Evolutionary conservation across 768 basidiomycete genomes (phyloP).

Genomic region (Amanita fuliginea): DNA sequence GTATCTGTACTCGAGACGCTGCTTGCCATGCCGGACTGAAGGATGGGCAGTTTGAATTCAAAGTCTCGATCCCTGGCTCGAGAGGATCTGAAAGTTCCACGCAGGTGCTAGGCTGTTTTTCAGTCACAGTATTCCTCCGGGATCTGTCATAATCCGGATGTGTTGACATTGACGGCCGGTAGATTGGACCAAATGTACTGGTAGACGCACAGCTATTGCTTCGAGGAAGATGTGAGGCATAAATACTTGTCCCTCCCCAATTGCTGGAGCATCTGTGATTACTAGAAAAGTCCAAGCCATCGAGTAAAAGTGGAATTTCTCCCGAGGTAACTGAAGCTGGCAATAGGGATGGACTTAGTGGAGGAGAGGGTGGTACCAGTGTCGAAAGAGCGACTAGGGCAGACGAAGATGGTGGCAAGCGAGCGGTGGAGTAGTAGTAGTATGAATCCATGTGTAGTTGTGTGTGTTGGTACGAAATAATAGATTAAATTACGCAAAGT

Average conservation of each 20-base stretch:
- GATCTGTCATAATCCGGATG: neutral
- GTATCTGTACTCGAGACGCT: neutral
- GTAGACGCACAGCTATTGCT: slow-evolving; percentile 8
- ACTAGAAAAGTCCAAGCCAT: slow-evolving; percentile 15
- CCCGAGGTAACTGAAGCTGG: slow-evolving; percentile 28
- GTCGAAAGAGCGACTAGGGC: slow-evolving; percentile 26
- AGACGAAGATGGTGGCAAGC: slow-evolving; percentile 28
- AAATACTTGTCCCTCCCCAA: slow-evolving; percentile 4
- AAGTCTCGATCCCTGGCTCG: neutral
- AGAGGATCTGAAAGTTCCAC: neutral
- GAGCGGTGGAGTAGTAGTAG: slow-evolving; percentile 10
- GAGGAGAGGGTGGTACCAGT: slow-evolving; percentile 34
- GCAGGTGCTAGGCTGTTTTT: neutral
- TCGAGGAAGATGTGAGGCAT: neutral
- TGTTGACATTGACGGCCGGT: slow-evolving; percentile 7
- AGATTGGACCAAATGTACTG: slow-evolving; percentile 18
- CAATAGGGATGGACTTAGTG: slow-evolving; percentile 27
- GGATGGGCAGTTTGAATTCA: neutral
- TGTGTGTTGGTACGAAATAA: neutral
- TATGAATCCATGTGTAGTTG: slow-evolving; percentile 3
- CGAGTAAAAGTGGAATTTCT: slow-evolving; percentile 41
- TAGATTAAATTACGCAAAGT: neutral
- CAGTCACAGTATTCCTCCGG: neutral
- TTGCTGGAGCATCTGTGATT: slow-evolving; percentile 5
- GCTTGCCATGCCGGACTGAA: neutral